Evolutionary conservation across 2,329 filamentous ascomycete genomes (phyloP).

Genomic region (Hypoxylon sp.): DNA sequence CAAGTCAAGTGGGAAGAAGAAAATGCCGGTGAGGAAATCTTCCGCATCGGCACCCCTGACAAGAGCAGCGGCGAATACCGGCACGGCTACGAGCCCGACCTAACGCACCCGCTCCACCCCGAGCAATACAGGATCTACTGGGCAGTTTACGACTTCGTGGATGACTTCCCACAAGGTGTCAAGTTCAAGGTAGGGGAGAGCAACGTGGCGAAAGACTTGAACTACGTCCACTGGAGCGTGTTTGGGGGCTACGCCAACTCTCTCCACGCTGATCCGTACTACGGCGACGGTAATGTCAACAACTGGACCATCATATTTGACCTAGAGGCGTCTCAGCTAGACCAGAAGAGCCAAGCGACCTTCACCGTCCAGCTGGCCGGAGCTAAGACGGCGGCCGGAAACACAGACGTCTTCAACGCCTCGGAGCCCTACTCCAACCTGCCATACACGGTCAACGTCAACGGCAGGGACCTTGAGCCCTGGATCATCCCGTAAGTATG

Average conservation of each 20-base stretch:
- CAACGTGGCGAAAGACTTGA: slow-evolving; percentile 59
- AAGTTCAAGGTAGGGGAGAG: slow-evolving; percentile 64
- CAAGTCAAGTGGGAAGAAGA: slow-evolving; percentile 61
- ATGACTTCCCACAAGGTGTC: slow-evolving; percentile 66
- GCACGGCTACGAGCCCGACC: slow-evolving; percentile 62
- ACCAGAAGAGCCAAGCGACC: slow-evolving; percentile 56
- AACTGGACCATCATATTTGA: slow-evolving; percentile 68
- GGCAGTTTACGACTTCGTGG: slow-evolving; percentile 65
- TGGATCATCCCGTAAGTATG: slow-evolving; percentile 61
- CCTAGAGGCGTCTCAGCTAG: slow-evolving; percentile 52
- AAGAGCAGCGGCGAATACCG: slow-evolving; percentile 67
- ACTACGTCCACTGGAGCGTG: slow-evolving; percentile 72
- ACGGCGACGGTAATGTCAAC: slow-evolving; percentile 56
- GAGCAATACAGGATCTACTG: slow-evolving; percentile 69
- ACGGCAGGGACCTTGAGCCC: slow-evolving; percentile 54
- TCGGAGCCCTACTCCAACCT: slow-evolving; percentile 62
- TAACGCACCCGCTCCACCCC: slow-evolving; percentile 57
- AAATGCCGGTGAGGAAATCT: slow-evolving; percentile 64
- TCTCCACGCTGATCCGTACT: slow-evolving; percentile 52
- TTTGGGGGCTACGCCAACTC: slow-evolving; percentile 64
- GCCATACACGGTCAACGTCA: slow-evolving; percentile 54
- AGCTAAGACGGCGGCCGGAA: slow-evolving; percentile 64
- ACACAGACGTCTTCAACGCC: slow-evolving; percentile 65
- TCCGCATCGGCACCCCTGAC: slow-evolving; percentile 69
- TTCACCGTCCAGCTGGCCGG: slow-evolving; percentile 70